Base-by-base conservation (phyloP, 371 early-diverging fungal genomes). In the Mortierella sp. region DNA sequence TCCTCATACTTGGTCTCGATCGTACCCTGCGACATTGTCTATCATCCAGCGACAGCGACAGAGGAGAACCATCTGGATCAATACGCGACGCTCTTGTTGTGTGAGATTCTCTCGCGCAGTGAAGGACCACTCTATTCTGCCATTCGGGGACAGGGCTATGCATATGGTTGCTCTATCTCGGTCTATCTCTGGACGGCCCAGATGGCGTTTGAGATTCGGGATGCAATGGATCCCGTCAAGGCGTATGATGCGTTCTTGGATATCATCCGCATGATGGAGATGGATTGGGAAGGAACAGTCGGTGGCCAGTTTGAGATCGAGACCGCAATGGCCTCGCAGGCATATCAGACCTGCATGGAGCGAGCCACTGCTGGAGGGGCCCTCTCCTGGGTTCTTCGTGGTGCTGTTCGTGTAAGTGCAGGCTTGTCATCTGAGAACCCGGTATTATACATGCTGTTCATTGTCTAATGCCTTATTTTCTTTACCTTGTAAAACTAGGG, bases 71-170 rank as follows among this genome's bases (percentile, higher is more conserved):
- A 52, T 23, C 14, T 80, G 30, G 84, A 86, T 42, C 72, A 71
- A 26, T 80, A 79, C 19, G 84, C 85, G 9, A 70, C 86, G 2
- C n/a, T 50, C 2, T 48, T 94, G 39, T 72, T 93, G 24, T 80
- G 83, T 23, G 89, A 89, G 64, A 72, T 93, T 15, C 73, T 93
- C 4, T 83, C 87, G 6, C 83, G 89, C 6, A 75, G 81, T 4
- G 93, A 93, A 47, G 94, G 94, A 0, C 92, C 91, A 0, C 80
- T 94, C 6, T 92, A 83, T 79, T 87, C 82, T 9, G 84, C 87
- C 0, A 84, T 93, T 31, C 87, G 94, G 34, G 94, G 94, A 12
- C 81, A 84, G 39, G 94, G 94, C 15, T 87, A 83, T 41, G 92
- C 93, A 0, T 94, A 94, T 69, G 90, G 84, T 51, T 86, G 87